Conservation (phyloP, 768 basidiomycete genomes). For the Auriscalpium microsporum region DNA sequence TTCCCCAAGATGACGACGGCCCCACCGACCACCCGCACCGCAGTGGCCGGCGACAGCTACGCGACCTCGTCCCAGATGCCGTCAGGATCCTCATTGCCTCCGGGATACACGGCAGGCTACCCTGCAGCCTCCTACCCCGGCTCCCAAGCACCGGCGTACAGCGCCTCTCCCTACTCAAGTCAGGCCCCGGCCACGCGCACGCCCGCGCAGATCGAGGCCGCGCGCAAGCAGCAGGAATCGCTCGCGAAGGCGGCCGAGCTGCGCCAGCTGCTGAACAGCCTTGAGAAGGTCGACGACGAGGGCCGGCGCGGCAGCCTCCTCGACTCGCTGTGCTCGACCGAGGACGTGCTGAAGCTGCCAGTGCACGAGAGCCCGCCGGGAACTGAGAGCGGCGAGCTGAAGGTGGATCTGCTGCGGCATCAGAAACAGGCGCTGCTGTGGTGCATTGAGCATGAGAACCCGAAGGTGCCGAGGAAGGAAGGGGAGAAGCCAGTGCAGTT, state of each 20-base stretch:
- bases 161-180: slow-evolving; percentile 1
- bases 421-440: slow-evolving; percentile 86
- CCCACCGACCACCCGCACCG: neutral
- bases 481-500: slow-evolving; percentile 78
- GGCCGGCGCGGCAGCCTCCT: slow-evolving; percentile 60
- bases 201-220: slow-evolving; percentile 29
- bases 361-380: slow-evolving; percentile 67
- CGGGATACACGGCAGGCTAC: no score
- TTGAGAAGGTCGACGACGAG: slow-evolving; percentile 77
- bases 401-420: slow-evolving; percentile 71
- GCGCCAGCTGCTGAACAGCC: slow-evolving; percentile 46
- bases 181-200: neutral
- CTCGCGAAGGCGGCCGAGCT: slow-evolving; percentile 59
- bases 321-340: slow-evolving; percentile 56
- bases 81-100: no score
- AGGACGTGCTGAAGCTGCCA: slow-evolving; percentile 68
- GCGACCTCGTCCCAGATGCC: no score
- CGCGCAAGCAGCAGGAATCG: slow-evolving; percentile 41
- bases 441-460: slow-evolving; percentile 78
- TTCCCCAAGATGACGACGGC: slow-evolving; percentile 25
- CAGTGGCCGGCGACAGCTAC: no score
- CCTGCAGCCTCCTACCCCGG: neutral
- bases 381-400: slow-evolving; percentile 52
- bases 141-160: neutral
- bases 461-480: slow-evolving; percentile 57